Evolutionary conservation across 176 grass and related monocot species (phyloP).

Genomic region (Bromus sterilis): DNA sequence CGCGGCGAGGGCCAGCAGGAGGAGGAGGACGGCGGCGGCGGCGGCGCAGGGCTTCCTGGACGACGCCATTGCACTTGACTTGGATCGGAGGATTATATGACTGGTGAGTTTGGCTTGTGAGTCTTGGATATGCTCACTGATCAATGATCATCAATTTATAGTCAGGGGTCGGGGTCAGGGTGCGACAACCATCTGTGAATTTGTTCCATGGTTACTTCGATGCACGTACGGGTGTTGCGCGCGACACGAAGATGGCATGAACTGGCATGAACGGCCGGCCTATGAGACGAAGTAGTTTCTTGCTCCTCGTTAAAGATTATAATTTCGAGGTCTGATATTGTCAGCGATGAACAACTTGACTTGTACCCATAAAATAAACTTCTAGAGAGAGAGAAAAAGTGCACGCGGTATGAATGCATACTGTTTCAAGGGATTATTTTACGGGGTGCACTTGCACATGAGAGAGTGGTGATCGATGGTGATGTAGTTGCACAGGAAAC

Average conservation of each 20-base stretch:
- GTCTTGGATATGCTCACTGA: background rate
- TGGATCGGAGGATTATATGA: background rate
- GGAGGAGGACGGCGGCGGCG: background rate
- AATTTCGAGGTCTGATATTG: background rate
- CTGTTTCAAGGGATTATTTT: no score
- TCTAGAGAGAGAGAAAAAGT: background rate
- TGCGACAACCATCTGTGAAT: background rate
- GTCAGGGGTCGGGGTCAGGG: background rate
- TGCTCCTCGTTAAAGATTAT: no score
- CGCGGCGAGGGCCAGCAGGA: background rate
- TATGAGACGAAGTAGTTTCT: no score
- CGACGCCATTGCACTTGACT: conserved; percentile 4
- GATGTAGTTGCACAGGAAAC: no score
- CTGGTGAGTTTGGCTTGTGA: background rate
- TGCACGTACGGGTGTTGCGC: no score
- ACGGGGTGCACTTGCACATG: no score
- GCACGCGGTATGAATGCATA: no score
- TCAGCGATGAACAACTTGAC: background rate
- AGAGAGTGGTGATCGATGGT: no score
- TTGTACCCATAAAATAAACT: background rate
- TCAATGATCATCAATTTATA: background rate
- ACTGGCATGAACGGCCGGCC: no score
- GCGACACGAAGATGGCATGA: background rate
- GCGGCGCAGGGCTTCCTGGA: background rate
- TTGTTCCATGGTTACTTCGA: background rate